Base-by-base conservation (phyloP, 2,329 filamentous ascomycete species). In the Botrytis elliptica region DNA sequence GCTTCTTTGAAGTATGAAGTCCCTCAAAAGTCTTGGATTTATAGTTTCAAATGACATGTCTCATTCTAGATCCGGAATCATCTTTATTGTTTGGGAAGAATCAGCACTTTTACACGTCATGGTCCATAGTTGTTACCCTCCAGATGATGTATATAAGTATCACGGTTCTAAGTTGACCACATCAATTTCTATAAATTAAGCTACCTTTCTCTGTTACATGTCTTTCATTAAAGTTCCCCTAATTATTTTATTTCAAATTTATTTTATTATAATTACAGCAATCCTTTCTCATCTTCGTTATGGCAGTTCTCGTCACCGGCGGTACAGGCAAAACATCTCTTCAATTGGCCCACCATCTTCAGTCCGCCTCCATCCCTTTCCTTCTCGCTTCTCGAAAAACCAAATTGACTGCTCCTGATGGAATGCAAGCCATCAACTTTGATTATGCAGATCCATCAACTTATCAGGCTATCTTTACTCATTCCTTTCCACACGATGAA, bases 291-390 rank as follows among this genome's bases (percentile, higher is more conserved):
- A 40, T 29, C 16, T 57, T 42, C 67, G 46, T 59, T 33, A 60
- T 59, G 67, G 52, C n/a, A 52, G 22, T 59, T 33, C 67, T 70
- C n/a, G n/a, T 70, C 38, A 59, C 67, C 1, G 52, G 38, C 14
- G 67, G 67, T 42, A 60, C 67, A 29, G 67, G 67, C 6, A 70
- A 70, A 29, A 40, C 67, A 40, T 70, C 52, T 38, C 33, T 59
- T 40, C 67, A 60, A 18, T 25, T 59, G n/a, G 67, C 67, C 38
- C 52, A 44, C 22, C 38, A 25, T 70, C 38, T 59, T 18, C 38
- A 57, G 29, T 60, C 67, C n/a, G 38, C 52, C 52, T 70, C 36
- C 38, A 65, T 65, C 9, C 67, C 67, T 40, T 60, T 70, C 38
- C 67, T 70, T 59, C 52, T 70, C 7, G 52, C 67, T 57, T 70